Conservation (phyloP, 2,329 filamentous ascomycete genomes). For the Aspergillus brunneoviolaceus region DNA sequence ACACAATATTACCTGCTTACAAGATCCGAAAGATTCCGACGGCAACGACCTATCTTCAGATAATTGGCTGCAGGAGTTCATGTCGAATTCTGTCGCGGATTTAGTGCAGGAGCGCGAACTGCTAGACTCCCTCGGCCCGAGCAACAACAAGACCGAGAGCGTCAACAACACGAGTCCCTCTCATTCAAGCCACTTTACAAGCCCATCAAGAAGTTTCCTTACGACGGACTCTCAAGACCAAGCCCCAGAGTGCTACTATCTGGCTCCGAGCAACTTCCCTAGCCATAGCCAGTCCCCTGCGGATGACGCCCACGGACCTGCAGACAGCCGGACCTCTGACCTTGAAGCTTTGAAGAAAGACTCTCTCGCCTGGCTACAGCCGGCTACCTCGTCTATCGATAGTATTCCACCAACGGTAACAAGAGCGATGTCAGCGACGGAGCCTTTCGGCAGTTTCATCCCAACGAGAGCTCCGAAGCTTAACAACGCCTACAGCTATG, state of each 20-base stretch:
- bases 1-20: background rate
- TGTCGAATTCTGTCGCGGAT: constrained; percentile 20
- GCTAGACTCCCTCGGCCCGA: constrained; percentile 12
- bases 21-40: constrained; percentile 14
- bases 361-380: constrained; percentile 9
- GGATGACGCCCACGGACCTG: background rate
- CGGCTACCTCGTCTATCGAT: constrained; percentile 1
- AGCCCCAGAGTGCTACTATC: background rate
- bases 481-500: constrained; percentile 2
- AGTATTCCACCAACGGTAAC: background rate
- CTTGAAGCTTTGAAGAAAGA: constrained; percentile 12
- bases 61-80: constrained; percentile 32
- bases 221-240: background rate
- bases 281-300: background rate
- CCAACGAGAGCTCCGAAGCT: constrained; percentile 5
- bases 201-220: background rate
- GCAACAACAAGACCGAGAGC: constrained; percentile 8
- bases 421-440: background rate
- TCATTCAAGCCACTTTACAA: constrained; percentile 3
- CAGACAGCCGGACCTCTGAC: background rate
- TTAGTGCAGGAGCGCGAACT: constrained; percentile 11
- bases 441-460: background rate
- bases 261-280: background rate
- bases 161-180: background rate
- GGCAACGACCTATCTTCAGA: constrained; percentile 25